Base-by-base conservation (phyloP, 495 filamentous ascomycete genomes). In the Parathielavia appendiculata region DNA sequence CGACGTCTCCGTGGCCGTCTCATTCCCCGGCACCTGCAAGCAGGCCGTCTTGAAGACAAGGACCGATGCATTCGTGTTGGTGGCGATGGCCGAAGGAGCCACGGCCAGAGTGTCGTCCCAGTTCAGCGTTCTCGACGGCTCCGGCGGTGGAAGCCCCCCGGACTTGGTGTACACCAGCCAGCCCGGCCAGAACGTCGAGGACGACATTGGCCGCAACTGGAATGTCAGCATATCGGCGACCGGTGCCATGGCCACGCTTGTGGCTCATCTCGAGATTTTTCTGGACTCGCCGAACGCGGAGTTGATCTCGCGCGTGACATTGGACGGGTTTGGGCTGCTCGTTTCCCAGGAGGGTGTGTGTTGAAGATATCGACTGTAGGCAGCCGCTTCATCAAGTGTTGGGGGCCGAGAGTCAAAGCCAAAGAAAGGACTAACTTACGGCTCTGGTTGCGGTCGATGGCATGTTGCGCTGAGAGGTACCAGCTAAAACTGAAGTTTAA, bases 1-100 rank as follows among this genome's bases (percentile, higher is more conserved):
- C 48, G 32, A 51, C 17, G 32, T 51, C 3, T 35, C 48, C 9
- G 9, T 51, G n/a, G 22, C 48, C 17, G 17, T 51, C 16, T 35
- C 32, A 4, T 51, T 51, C 32, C 47, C 47, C 47, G 47, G 30
- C 47, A 50, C 14, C 16, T 50, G 47, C 47, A 34, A 50, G 30
- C 26, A 35, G 30, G 47, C 47, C 47, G 26, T 50, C 30, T 8
- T 50, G 5, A 11, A 10, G 47, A 50, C 47, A 32, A 26, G 47
- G 1, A 50, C 47, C 30, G 26, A 50, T 16, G 47, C 47, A 4
- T 50, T 35, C 30, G 47, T 50, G 30, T 32, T 50, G 14, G 13
- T 50, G 30, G 47, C 47, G 45, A 20, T 22, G 45, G 48, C 38
- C 32, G 48, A 32, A 6, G 48, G 17, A 3, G 34, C 48, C n/a